Conservation (phyloP, 163 green algal genomes). For the Volvox carteri region DNA sequence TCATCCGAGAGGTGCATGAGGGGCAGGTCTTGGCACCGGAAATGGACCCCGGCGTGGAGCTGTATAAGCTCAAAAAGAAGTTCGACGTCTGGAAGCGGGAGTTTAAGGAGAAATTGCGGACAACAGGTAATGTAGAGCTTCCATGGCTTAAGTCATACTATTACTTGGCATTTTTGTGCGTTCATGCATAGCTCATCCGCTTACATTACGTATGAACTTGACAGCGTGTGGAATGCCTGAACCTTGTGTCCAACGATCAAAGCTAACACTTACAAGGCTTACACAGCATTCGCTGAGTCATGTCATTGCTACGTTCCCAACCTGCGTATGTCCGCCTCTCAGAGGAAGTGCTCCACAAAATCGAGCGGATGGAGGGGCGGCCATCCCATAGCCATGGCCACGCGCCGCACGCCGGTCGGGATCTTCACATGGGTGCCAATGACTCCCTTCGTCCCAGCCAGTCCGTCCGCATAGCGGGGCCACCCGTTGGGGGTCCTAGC, state of each 20-base stretch:
- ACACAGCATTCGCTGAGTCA: too few relatives aligned
- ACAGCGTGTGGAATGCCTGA: too few relatives aligned
- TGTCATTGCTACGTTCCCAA: too few relatives aligned
- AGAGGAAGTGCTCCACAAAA: slow-evolving; percentile 63
- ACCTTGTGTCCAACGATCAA: too few relatives aligned
- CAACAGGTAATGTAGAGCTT: slow-evolving; percentile 54
- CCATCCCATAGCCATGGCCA: background rate
- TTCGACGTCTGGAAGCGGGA: slow-evolving; percentile 77
- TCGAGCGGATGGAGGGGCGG: slow-evolving; percentile 55
- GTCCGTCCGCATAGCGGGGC: slow-evolving; percentile 8
- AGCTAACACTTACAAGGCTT: too few relatives aligned
- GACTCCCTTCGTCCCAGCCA: slow-evolving; percentile 41
- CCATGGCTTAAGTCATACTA: too few relatives aligned
- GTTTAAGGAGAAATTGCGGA: slow-evolving; percentile 68
- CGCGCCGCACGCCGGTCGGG: background rate
- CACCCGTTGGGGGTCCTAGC: background rate
- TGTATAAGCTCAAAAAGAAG: slow-evolving; percentile 71
- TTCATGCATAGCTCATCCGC: background rate
- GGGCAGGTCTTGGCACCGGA: slow-evolving; percentile 56
- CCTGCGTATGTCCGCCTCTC: slow-evolving; percentile 7
- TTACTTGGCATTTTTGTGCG: too few relatives aligned
- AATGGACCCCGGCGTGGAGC: slow-evolving; percentile 72
- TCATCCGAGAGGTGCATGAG: slow-evolving; percentile 70
- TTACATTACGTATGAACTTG: background rate
- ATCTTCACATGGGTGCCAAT: background rate